Conservation (phyloP, 257 asterid genomes). For the Fraxinus quadrangulata region DNA sequence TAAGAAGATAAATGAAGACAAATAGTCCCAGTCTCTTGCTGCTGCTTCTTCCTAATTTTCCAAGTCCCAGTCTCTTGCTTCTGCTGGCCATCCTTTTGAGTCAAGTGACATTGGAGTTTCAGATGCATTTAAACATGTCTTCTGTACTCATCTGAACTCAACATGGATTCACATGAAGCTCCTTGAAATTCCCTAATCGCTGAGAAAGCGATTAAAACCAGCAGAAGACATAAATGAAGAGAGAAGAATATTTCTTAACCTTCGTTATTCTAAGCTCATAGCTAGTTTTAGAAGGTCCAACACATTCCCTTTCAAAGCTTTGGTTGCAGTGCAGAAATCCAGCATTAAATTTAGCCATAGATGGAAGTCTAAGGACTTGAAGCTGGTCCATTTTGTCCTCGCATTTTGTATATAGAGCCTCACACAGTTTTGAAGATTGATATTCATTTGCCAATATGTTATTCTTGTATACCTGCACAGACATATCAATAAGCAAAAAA, state of each 20-base stretch:
- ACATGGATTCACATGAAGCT: not conserved
- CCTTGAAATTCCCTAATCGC: not conserved
- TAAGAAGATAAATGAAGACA: not conserved
- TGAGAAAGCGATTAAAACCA: constrained; percentile 4
- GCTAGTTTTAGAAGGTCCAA: constrained; percentile 84
- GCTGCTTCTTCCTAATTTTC: no score
- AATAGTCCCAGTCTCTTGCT: no score
- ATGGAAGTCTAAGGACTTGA: constrained; percentile 90
- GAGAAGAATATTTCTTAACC: constrained; percentile 43
- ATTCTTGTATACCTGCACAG: constrained; percentile 63
- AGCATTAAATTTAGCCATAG: constrained; percentile 96
- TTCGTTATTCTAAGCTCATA: constrained; percentile 86
- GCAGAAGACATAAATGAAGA: not conserved
- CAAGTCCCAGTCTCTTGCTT: not conserved
- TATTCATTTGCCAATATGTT: constrained; percentile 68
- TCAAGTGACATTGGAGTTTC: not conserved
- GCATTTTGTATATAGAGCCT: constrained; percentile 69
- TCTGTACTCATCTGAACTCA: not conserved
- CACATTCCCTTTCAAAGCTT: constrained; percentile 77
- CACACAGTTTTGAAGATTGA: constrained; percentile 85
- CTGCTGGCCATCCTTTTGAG: not conserved
- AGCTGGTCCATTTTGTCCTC: constrained; percentile 98
- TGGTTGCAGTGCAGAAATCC: constrained; percentile 90
- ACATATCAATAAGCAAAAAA: constrained; percentile 31
- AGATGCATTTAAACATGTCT: not conserved